Base-by-base conservation (phyloP, 441 rosid species). In the Mallotus japonicus region DNA sequence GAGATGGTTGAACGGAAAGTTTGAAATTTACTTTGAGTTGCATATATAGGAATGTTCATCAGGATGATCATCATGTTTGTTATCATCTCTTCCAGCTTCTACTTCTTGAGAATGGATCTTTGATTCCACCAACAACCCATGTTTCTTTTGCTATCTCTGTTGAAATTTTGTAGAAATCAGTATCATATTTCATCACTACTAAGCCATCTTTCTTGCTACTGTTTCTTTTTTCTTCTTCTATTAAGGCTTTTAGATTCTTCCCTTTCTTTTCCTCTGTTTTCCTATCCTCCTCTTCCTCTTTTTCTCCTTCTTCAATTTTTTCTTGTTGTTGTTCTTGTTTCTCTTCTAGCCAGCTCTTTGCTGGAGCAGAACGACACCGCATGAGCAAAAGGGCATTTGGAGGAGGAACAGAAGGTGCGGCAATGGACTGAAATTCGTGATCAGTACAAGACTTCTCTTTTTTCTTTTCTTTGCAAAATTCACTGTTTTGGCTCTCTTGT, bases 331-430 rank as follows among this genome's bases (percentile, higher is more conserved):
- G 80, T 54, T 74, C 81, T 19, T 47, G 57, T 66, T 80, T 77
- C 64, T 79, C 68, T 63, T 87, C 85, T 46, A 83, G 62, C 91
- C 89, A 75, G 78, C 83, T 84, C 78, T 87, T 92, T 24, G 84
- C 97, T 14, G 98, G 97, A 55, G 97, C 97, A 69, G 97, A 94
- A 80, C 90, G 84, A 15, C 98, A 88, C 54, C 96, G 90, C 96
- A 91, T 92, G n/a, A 91, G 83, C 55, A 87, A 72, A 55, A 92
- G 82, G 22, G 98, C 95, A 74, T 92, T 92, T 22, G 93, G 85
- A 32, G 98, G 98, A 19, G 97, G 96, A 73, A 82, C 84, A 67
- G 84, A 79, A 32, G 90, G 73, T 15, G 70, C 62, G 7, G 57
- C 71, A 22, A 37, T 15, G 2, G 51, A 28, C 70, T 76, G 75